A percentile compares a stretch with the other conserved stretches of the same genome.
These are phyloP conservation scores for Vicia faba DNA, from an alignment of 306 rosid genomes.

Conservation along the genomic window DNA sequence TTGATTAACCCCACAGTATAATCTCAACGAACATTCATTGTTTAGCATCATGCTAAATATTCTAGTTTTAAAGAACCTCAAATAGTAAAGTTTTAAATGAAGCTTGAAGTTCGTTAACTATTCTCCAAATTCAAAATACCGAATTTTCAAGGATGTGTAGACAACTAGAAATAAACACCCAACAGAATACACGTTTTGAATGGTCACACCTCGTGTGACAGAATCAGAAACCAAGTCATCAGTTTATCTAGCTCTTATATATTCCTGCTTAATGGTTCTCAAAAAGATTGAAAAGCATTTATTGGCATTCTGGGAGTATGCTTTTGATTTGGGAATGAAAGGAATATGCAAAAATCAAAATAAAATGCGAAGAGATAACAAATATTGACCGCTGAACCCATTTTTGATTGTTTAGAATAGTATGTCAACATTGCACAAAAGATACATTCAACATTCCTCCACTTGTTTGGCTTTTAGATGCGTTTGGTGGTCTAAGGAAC, in stretches of 20 bases:
- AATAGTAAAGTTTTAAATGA: not conserved
- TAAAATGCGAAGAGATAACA: conserved; percentile 11
- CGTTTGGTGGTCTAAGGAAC: conserved; percentile 37
- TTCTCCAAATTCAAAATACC: too few species aligned
- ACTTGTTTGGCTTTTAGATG: conserved; percentile 44
- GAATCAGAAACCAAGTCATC: not conserved
- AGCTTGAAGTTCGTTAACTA: too few species aligned
- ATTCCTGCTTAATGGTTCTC: conserved; percentile 4
- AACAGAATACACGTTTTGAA: not conserved
- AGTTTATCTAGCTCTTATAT: not conserved
- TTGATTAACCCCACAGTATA: not conserved
- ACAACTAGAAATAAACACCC: not conserved
- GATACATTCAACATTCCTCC: conserved; percentile 41
- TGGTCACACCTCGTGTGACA: too few species aligned
- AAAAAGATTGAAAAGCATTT: not conserved
- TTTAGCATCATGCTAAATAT: not conserved
- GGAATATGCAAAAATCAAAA: not conserved
- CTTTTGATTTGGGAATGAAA: not conserved
- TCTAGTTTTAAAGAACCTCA: not conserved
- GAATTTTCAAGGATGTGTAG: not conserved
- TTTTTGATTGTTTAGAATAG: conserved; percentile 28
- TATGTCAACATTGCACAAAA: conserved; percentile 41
- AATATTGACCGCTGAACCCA: conserved; percentile 31
- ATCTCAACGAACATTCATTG: not conserved
- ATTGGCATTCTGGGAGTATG: not conserved